phyloP scores from a whole-genome alignment of 257 asterid species.

The Petunia secreta region DNA sequence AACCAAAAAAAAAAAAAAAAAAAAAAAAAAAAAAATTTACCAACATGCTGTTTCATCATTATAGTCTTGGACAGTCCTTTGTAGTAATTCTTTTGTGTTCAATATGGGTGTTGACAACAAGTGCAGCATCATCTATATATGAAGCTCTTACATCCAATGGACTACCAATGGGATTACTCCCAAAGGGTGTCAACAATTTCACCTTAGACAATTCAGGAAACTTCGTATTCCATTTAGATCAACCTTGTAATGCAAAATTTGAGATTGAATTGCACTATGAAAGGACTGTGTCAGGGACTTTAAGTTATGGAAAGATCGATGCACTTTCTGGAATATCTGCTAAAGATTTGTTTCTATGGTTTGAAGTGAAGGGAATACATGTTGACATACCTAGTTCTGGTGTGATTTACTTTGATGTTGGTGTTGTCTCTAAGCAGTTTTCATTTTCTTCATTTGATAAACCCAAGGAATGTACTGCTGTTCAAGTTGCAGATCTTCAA shows the following conservation, averaged over 20 bases:
- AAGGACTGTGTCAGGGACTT: conserved; percentile 61
- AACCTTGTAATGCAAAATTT: conserved; percentile 84
- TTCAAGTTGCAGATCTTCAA: conserved; percentile 54
- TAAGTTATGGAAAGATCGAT: conserved; percentile 67
- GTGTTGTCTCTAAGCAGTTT: conserved; percentile 95
- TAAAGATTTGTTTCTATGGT: conserved; percentile 97
- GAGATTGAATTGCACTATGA: conserved; percentile 84
- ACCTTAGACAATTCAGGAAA: conserved; percentile 64
- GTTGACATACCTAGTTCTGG: conserved; percentile 94
- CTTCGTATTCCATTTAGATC: conserved; percentile 73
- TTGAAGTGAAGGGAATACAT: conserved; percentile 81
- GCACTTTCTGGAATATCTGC: conserved; percentile 78
- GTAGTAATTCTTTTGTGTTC: conserved; percentile 32
- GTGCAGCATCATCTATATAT: conserved; percentile 55
- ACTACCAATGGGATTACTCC: conserved; percentile 86
- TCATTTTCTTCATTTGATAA: conserved; percentile 81
- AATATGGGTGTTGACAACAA: conserved; percentile 23
- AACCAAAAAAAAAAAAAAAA: not conserved
- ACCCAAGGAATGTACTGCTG: conserved; percentile 84
- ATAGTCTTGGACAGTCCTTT: conserved; percentile 32
- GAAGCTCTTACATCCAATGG: conserved; percentile 68
- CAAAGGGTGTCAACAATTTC: conserved; percentile 78
- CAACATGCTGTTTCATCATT: conserved; percentile 24
- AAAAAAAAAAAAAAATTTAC: not conserved
- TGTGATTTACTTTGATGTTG: conserved; percentile 86